These are phyloP conservation scores for Clausena lansium DNA, from an alignment of 345 rosid species.

Conservation along the genomic window DNA sequence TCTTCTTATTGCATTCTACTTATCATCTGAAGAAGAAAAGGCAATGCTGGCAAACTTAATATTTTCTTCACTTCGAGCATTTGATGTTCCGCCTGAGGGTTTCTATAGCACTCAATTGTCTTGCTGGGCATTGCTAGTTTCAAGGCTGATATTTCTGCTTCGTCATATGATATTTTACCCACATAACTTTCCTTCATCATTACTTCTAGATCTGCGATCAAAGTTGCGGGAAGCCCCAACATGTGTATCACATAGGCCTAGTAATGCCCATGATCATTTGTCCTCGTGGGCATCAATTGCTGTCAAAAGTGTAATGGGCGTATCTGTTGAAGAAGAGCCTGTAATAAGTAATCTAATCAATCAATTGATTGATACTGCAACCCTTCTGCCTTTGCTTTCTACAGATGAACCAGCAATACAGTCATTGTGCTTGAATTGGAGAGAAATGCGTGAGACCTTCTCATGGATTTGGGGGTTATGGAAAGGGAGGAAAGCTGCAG, in stretches of 20 bases:
- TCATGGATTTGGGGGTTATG: constrained; percentile 69
- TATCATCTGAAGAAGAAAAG: constrained; percentile 77
- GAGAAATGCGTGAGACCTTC: constrained; percentile 50
- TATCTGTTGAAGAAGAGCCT: constrained; percentile 63
- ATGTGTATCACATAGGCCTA: constrained; percentile 38
- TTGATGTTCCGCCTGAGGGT: constrained; percentile 42
- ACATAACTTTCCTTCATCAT: constrained; percentile 60
- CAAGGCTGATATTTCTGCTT: constrained; percentile 79
- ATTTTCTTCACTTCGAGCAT: constrained; percentile 45
- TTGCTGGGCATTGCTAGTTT: constrained; percentile 81
- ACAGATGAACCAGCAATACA: constrained; percentile 48
- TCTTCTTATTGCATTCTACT: constrained; percentile 87
- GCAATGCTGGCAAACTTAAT: constrained; percentile 50
- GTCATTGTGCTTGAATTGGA: constrained; percentile 49
- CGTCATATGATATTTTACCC: constrained; percentile 82
- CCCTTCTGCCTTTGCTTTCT: constrained; percentile 53
- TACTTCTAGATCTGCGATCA: constrained; percentile 66
- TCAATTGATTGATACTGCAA: constrained; percentile 68
- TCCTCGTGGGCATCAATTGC: constrained; percentile 70
- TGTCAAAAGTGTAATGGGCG: constrained; percentile 45
- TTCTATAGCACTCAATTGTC: constrained; percentile 51
- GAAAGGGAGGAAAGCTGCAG: constrained; percentile 67
- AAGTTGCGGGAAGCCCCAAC: constrained; percentile 72
- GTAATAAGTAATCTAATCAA: constrained; percentile 43
- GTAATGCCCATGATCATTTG: constrained; percentile 45